Percentiles rank a stretch among this genome's conserved stretches.
Conservation (phyloP, 306 rosid species). For the Pachyrhizus erosus region DNA sequence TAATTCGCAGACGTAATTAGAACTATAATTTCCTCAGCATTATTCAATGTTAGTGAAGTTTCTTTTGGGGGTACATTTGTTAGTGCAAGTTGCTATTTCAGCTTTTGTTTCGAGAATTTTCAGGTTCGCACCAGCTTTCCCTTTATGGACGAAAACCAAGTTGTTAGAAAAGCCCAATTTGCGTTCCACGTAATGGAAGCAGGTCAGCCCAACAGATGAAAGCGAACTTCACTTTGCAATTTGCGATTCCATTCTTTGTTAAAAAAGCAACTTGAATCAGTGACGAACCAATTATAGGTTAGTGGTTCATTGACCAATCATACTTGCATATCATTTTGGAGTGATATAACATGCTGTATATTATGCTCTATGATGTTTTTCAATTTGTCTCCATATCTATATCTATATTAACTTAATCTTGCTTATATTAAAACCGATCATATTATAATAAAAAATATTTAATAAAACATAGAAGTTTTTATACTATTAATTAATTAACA, state of each 20-base stretch:
- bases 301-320: constrained; percentile 14
- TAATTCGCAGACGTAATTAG: neutral
- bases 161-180: constrained; percentile 18
- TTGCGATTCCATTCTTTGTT: constrained; percentile 7
- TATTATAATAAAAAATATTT: no score
- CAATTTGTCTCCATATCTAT: neutral
- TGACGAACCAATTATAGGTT: constrained; percentile 33
- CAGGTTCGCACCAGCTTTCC: constrained; percentile 34
- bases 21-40: neutral
- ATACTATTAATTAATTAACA: no score
- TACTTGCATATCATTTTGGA: neutral
- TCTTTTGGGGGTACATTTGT: neutral
- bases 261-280: constrained; percentile 18
- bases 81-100: constrained; percentile 14
- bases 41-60: neutral
- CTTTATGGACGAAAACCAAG: constrained; percentile 16
- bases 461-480: no score
- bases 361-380: neutral
- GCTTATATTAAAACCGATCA: neutral
- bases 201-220: constrained; percentile 19
- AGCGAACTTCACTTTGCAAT: constrained; percentile 37
- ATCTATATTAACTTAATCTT: neutral
- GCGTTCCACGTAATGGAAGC: constrained; percentile 30
- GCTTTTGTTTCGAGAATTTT: constrained; percentile 29
- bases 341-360: neutral